Base-by-base conservation (phyloP, 345 rosid genomes). In the Rhizophora apiculata region DNA sequence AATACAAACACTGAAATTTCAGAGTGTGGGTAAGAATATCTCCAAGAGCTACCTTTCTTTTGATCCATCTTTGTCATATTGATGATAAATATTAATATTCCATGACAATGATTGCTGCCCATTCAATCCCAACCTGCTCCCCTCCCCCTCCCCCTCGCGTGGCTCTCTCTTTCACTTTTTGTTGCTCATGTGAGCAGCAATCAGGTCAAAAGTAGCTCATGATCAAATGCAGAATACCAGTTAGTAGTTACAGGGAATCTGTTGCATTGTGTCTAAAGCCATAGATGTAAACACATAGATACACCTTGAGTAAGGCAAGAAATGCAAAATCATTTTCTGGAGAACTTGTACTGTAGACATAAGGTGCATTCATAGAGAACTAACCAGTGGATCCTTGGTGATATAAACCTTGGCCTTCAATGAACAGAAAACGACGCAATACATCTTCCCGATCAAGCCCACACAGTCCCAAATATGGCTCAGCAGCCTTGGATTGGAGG, bases 361-460 rank as follows among this genome's bases (percentile, higher is more conserved):
- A 51, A 65, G 61, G 61, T 21, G 37, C 37, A 26, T 21, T 58
- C 13, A 8, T 6, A 27, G 48, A 30, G 70, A 68, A 74, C 87
- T 62, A 66, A 94, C 98, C 98, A 7, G 96, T 85, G 37, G 98
- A 94, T 37, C 82, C 98, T 63, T 85, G 87, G 82, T 91, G 95
- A 79, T 88, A 91, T 31, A 15, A 74, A 26, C 85, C 96, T 5
- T 78, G 91, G 67, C 97, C 97, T 85, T 94, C 98, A 48, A 94
- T 36, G 55, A 94, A 94, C 74, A 94, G 75, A 73, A 94, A 91
- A 31, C 90, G 88, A 19, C 82, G 89, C 43, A 80, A 82, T 58
- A 94, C 97, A 72, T 89, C 93, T 59, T 88, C 89, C 54, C 84
- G 80, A 24, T 89, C 88, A 54, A 91, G 86, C 43, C 95, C 98